Evolutionary conservation across 148 eudicot species (phyloP), one percentile per base, ranked within the genome.

Genomic region (Camellia japonica): DNA sequence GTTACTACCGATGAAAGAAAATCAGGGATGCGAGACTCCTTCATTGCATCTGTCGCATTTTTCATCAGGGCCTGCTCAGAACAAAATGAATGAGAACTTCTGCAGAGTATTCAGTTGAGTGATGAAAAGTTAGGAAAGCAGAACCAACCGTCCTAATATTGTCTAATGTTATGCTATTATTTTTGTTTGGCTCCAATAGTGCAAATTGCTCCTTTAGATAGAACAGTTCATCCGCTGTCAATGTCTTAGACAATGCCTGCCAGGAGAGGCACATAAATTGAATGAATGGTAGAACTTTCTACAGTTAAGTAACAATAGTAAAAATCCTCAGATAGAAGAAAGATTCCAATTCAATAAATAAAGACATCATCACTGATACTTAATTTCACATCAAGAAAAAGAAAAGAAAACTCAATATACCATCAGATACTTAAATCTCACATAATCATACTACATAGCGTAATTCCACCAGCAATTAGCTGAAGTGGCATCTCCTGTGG

Each of bases 201-300:
- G 85, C 80, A 83, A 85, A 90, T 77, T 90, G 93, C 84, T 88
- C 83, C 79, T 83, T 86, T 20, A 90, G 79, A 75, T 88, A 90
- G 70, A 82, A 87, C 64, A 88, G 84, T 76, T 89, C 93, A 51
- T 88, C 89, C 65, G 68, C 84, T 6, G 86, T 85, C 81, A 86
- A 78, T 3, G 89, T 84, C 83, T 90, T 87, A 0, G 90, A 88
- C 85, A 90, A 81, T 20, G 93, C 90, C 93, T 90, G 86, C 54
- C 75, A 76, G 46, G 62, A 80, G 6, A 63, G 41, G 77, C 20
- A 30, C 23, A 75, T 15, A 41, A 52, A 51, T 12, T 49, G 64
- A 54, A 15, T 49, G 64, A 54, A 15, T 12, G 16, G 63, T 15
- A 18, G 30, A 73, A 19, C 59, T 71, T 71, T 71, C 18, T n/a